These are phyloP conservation scores for Colletotrichum sp. DNA, from an alignment of 2,329 filamentous ascomycete species.

Conservation along the genomic window DNA sequence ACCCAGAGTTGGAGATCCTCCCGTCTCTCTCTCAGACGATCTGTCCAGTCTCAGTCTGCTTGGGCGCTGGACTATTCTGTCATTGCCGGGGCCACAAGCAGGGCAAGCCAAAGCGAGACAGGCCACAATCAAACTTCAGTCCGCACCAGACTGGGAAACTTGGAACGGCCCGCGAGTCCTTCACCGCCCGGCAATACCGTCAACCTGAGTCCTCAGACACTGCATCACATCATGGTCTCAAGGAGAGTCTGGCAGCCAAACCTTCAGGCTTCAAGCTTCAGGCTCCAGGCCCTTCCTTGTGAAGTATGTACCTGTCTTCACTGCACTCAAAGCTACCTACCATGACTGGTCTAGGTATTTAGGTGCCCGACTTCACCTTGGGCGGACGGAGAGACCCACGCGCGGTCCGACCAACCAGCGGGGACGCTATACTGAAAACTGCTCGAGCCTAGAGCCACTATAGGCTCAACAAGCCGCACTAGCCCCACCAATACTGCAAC, in stretches of 20 bases:
- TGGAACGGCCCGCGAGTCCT: neutral
- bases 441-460: neutral
- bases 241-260: neutral
- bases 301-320: neutral
- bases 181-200: slow-evolving; percentile 3
- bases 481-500: slow-evolving; percentile 4
- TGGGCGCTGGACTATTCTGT: neutral
- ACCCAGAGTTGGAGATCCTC: slow-evolving; percentile 4
- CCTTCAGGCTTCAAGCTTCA: neutral
- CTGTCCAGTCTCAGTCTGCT: slow-evolving; percentile 1
- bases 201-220: neutral
- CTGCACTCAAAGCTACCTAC: neutral
- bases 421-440: neutral
- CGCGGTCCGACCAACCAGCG: slow-evolving; percentile 4
- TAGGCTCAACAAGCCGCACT: neutral
- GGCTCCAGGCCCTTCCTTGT: neutral
- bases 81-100: neutral
- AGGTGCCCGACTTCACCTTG: neutral
- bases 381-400: neutral
- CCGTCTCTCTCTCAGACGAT: slow-evolving; percentile 8
- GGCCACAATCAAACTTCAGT: slow-evolving; percentile 3
- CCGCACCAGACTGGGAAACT: slow-evolving; percentile 6
- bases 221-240: neutral
- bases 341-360: neutral
- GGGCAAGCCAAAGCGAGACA: slow-evolving; percentile 10